Conservation (phyloP, 164 flowering plant species). For the Taxillus chinensis region DNA sequence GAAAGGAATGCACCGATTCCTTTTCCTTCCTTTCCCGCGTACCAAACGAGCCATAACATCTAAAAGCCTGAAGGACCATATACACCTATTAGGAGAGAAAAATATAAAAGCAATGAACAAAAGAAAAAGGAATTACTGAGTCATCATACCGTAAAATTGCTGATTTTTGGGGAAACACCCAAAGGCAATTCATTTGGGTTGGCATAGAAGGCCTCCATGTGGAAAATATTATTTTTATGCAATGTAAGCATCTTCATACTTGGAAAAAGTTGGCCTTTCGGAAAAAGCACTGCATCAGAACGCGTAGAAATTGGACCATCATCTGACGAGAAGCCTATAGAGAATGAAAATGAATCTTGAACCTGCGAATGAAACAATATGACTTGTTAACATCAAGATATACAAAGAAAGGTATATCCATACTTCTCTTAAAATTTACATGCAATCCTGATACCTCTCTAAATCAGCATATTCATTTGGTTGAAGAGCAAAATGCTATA, state of each 20-base stretch:
- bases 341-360: conserved; percentile 77
- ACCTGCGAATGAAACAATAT: conserved; percentile 48
- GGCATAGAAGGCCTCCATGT: conserved; percentile 65
- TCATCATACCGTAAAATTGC: conserved; percentile 43
- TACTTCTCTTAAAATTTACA: too few relatives aligned
- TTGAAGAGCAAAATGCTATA: too few relatives aligned
- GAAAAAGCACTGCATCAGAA: conserved; percentile 55
- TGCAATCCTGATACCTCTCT: too few relatives aligned
- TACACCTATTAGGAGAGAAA: not conserved
- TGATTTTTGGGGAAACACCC: conserved; percentile 43
- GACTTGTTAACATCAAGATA: not conserved
- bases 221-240: conserved; percentile 38
- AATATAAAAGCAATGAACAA: not conserved
- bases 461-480: too few relatives aligned
- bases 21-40: too few relatives aligned
- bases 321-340: conserved; percentile 58
- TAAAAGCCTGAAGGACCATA: not conserved
- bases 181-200: conserved; percentile 54
- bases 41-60: too few relatives aligned
- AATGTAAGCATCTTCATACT: conserved; percentile 57
- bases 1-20: too few relatives aligned
- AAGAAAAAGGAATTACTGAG: not conserved
- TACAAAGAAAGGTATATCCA: not conserved
- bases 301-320: conserved; percentile 39
- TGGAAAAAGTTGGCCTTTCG: conserved; percentile 65